Base-by-base conservation (phyloP, 75 land plant genomes). In the Picea glauca region DNA sequence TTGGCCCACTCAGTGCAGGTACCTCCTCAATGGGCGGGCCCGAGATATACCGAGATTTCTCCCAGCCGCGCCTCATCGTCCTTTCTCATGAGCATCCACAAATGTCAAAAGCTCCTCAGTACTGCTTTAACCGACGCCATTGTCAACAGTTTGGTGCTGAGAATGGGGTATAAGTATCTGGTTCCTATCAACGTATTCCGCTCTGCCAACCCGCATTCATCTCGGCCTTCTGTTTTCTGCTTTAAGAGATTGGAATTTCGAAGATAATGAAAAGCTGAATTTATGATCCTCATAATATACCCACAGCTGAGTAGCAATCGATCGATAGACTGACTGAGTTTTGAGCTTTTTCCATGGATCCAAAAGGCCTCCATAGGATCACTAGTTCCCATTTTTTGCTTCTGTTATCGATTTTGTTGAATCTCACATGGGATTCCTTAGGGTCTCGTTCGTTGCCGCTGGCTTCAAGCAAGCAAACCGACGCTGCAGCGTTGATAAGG, bases 401-500 rank as follows among this genome's bases (percentile, higher is more conserved):
- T 15, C 13, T 0, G 13, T 40, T 50, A 1, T 50, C 56, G 11
- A 50, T 50, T 50, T 50, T 50, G 11, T 50, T 50, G 56, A 50
- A 50, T 63, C 66, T 63, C 66, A 21, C 66, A 17, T 14, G 7
- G 30, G 12, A 2, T 7, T 63, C 66, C 18, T 63, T 9, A 0
- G 56, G 56, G 11, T 50, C 56, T 50, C 56, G 56, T 50, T 50
- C 56, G 11, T 50, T 50, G 56, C 23, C 77, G 15, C 21, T 30
- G 13, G 17, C 21, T 56, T 50, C 79, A 13, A 80, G 77, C 58
- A 60, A 61, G 17, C 83, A 68, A 60, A 81, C 85, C 0, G 92
- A 90, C 73, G 85, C 80, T 14, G 82, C 70, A 58, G 87, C 91
- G n/a, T 80, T 91, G 32, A 61, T 87, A 13, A 20, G 58, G 64